A percentile compares a stretch with the other conserved stretches of the same genome.
phyloP scores from a whole-genome alignment of 495 filamentous ascomycete species.

The Corynascus novoguineensis region DNA sequence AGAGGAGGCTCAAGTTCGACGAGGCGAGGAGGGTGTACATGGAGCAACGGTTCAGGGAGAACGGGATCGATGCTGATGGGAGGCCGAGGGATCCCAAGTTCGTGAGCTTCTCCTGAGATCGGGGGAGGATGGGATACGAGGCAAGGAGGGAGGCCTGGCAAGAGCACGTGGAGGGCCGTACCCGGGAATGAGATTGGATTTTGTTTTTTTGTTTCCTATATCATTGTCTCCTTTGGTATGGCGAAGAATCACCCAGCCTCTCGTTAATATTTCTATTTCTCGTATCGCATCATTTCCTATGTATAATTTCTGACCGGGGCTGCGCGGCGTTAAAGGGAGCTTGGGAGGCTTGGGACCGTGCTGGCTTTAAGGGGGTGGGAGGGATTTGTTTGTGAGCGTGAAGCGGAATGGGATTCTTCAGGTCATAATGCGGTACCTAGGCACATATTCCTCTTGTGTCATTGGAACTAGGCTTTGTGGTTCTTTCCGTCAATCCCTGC shows the following conservation, averaged over 20 bases:
- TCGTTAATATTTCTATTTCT: conserved; percentile 3
- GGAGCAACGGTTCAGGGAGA: conserved; percentile 74
- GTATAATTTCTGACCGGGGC: conserved; percentile 2
- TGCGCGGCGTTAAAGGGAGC: conserved; percentile 7
- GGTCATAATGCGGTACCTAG: not conserved
- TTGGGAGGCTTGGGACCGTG: not conserved
- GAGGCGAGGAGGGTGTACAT: conserved; percentile 82
- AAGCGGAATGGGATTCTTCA: not conserved
- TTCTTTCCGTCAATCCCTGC: too few relatives aligned
- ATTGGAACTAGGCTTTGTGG: not conserved
- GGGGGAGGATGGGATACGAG: too few relatives aligned
- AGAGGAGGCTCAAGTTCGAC: conserved; percentile 69
- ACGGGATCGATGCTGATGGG: conserved; percentile 84
- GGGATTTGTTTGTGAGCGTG: not conserved
- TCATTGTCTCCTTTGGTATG: not conserved
- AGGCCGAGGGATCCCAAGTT: conserved; percentile 89
- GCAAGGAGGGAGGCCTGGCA: not conserved
- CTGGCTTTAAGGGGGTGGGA: not conserved
- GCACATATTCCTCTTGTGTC: not conserved
- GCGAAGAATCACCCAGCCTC: conserved; percentile 68
- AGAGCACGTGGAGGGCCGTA: not conserved
- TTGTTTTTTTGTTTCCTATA: not conserved
- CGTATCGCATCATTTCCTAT: conserved; percentile 4
- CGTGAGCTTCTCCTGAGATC: conserved; percentile 79
- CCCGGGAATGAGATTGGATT: not conserved